Percentiles rank a stretch among this genome's conserved stretches.
Evolutionary conservation across 2,329 filamentous ascomycete genomes (phyloP).

Genomic region (Apiospora aurea): DNA sequence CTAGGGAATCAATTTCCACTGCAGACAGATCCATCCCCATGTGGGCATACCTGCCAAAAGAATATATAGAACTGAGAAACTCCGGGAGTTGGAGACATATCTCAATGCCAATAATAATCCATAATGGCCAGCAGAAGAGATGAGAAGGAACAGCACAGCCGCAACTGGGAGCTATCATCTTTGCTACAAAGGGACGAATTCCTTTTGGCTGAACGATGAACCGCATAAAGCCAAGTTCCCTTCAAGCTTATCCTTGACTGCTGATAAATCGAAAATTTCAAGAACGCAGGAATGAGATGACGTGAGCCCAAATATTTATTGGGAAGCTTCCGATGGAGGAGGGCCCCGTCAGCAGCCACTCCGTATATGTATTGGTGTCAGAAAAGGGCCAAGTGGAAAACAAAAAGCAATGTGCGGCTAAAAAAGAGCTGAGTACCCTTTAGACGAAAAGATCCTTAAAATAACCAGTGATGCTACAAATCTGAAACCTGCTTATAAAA

Average conservation of each 20-base stretch:
- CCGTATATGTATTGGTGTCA: not conserved
- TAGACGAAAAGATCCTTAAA: not conserved
- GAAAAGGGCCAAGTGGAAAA: not conserved
- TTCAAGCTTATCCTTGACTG: not conserved
- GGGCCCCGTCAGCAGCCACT: not conserved
- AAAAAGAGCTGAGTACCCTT: not conserved
- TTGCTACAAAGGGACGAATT: not conserved
- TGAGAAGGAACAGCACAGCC: not conserved
- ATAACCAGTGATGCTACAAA: not conserved
- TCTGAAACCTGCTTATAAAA: not conserved
- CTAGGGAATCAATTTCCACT: not conserved
- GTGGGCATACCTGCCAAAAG: not conserved
- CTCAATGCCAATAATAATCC: not conserved
- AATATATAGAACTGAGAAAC: not conserved
- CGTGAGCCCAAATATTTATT: not conserved
- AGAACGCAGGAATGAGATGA: not conserved
- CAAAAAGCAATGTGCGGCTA: not conserved
- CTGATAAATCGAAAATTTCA: not conserved
- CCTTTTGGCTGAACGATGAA: not conserved
- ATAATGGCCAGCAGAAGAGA: not conserved
- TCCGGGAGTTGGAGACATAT: too few species aligned
- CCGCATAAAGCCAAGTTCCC: not conserved
- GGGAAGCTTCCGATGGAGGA: not conserved
- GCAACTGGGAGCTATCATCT: not conserved
- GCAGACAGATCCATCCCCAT: not conserved